Conservation (phyloP, 2,329 filamentous ascomycete genomes). For the Aspergillus eucalypticola region DNA sequence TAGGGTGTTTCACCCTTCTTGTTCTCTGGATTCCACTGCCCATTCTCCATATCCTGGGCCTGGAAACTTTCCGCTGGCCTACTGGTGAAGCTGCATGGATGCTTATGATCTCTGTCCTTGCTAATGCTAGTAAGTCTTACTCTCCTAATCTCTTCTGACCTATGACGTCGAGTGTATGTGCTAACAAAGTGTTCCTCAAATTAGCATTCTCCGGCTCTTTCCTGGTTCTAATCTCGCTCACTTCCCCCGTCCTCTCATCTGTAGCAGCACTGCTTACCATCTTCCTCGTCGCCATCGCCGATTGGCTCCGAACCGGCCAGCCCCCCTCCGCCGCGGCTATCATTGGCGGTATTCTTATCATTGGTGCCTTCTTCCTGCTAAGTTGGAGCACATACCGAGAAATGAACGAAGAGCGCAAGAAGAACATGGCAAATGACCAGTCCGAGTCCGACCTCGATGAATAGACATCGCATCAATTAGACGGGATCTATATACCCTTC, state of each 20-base stretch:
- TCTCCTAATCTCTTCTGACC: background rate
- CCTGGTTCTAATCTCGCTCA: slow-evolving; percentile 87
- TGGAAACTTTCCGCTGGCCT: slow-evolving; percentile 82
- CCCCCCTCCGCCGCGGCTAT: slow-evolving; percentile 74
- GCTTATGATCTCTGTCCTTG: slow-evolving; percentile 74
- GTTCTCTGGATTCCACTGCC: slow-evolving; percentile 93
- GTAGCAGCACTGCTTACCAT: slow-evolving; percentile 94
- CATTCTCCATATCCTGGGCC: slow-evolving; percentile 72
- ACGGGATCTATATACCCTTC: background rate
- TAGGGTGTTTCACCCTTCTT: slow-evolving; percentile 79
- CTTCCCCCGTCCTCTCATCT: slow-evolving; percentile 85
- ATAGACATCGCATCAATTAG: slow-evolving; percentile 15
- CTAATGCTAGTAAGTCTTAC: slow-evolving; percentile 70
- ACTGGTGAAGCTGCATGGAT: slow-evolving; percentile 75
- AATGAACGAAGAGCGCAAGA: slow-evolving; percentile 79
- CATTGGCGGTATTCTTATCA: slow-evolving; percentile 80
- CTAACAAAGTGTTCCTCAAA: background rate
- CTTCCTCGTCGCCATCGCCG: slow-evolving; percentile 89
- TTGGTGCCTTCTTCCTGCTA: slow-evolving; percentile 80
- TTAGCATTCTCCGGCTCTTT: slow-evolving; percentile 84
- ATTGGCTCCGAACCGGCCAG: slow-evolving; percentile 81
- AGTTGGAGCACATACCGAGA: slow-evolving; percentile 92
- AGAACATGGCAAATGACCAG: slow-evolving; percentile 50
- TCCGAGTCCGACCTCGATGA: slow-evolving; percentile 47
- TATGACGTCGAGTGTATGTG: background rate